A percentile compares a stretch with the other conserved stretches of the same genome.
phyloP scores from a whole-genome alignment of 305 asterid species.

The Fraxinus sp. region DNA sequence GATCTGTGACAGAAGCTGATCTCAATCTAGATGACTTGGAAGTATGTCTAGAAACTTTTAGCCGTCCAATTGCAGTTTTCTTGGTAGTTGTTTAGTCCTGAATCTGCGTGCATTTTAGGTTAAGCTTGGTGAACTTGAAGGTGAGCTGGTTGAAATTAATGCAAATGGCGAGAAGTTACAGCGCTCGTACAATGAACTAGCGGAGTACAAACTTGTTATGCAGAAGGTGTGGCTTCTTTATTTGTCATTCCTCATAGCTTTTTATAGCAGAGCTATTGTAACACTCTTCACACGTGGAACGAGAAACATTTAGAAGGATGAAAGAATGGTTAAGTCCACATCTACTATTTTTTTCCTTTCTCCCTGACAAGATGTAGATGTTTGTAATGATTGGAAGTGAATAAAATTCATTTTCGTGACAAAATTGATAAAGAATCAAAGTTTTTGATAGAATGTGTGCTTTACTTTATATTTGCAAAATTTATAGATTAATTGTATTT shows the following conservation, averaged over 20 bases:
- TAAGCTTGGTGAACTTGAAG: slow-evolving; percentile 94
- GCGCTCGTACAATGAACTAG: slow-evolving; percentile 89
- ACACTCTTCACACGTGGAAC: background rate
- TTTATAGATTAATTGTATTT: background rate
- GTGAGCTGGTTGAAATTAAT: slow-evolving; percentile 91
- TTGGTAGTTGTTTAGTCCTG: slow-evolving; percentile 11
- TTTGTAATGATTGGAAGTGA: background rate
- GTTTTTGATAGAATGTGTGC: background rate
- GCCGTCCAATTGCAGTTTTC: slow-evolving; percentile 15
- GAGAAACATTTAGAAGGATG: background rate
- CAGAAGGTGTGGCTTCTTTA: slow-evolving; percentile 53
- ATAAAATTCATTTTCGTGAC: background rate
- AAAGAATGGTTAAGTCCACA: background rate
- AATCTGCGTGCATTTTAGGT: slow-evolving; percentile 48
- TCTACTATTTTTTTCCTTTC: background rate
- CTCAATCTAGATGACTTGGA: slow-evolving; percentile 78
- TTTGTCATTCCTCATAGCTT: background rate
- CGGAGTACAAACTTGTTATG: slow-evolving; percentile 88
- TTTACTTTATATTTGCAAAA: background rate
- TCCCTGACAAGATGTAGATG: background rate
- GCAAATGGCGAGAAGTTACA: slow-evolving; percentile 82
- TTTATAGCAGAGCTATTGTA: background rate
- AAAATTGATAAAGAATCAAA: background rate
- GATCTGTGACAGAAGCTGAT: slow-evolving; percentile 42
- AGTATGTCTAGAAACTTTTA: slow-evolving; percentile 45